Base-by-base conservation (phyloP, 2,329 filamentous ascomycete genomes). In the Colletotrichum tanaceti region DNA sequence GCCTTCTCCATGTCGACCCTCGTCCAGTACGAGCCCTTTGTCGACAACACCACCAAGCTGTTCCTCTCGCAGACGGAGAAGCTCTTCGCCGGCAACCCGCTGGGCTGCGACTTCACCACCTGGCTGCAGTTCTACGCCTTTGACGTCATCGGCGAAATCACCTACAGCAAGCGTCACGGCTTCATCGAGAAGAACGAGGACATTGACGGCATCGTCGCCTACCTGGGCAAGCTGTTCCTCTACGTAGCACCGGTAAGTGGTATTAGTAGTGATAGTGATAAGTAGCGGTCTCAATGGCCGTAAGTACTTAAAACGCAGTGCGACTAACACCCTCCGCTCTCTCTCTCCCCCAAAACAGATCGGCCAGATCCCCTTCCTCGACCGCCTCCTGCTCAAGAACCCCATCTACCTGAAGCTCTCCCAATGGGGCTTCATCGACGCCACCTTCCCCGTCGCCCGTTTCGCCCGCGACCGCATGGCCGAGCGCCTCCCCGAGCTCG, bases 121-220 rank as follows among this genome's bases (percentile, higher is more conserved):
- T 94, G 92, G 92, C 80, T 94, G 65, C 92, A 94, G 74, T 94
- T 90, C 75, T 94, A 92, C 73, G 92, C 92, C 0, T 94, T 94
- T 74, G 92, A 94, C 75, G 91, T 94, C 16, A 93, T 93, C 70
- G 91, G 91, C 6, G 89, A 92, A 70, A 87, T 94, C 74, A 93
- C 91, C 0, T 94, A 92, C 79, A 89, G 88, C 76, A 92, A 92
- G 76, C 84, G 90, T 0, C 86, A 93, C 66, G 92, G 92, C 0
- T 94, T 94, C 72, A 80, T 94, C 2, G 91, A 94, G 77, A 85
- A 87, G 75, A 90, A 93, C 58, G 85, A 90, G 74, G 92, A 94
- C 71, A 88, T 94, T 14, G 91, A 93, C 70, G 91, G 91, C 0
- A 93, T 94, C 59, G 86, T 94, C 5, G 80, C 78, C 0, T 92